phyloP scores from a whole-genome alignment of 2,329 filamentous ascomycete species.

The Samsoniella hepiali region DNA sequence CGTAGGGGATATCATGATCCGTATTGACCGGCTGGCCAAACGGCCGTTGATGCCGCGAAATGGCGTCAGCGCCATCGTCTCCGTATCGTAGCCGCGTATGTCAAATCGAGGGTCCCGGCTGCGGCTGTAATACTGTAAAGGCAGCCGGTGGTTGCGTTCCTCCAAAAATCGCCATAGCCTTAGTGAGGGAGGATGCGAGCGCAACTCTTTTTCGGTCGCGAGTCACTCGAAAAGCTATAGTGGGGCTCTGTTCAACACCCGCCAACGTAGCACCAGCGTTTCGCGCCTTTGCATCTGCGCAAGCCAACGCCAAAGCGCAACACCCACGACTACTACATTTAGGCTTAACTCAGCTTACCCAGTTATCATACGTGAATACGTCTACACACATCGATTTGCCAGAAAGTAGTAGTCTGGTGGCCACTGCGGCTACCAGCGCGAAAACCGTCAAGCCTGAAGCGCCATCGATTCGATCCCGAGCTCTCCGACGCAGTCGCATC shows the following conservation, averaged over 20 bases:
- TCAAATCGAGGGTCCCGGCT: not conserved
- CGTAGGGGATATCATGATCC: conserved; percentile 49
- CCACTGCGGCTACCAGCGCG: conserved; percentile 1
- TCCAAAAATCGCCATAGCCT: not conserved
- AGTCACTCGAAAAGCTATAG: conserved; percentile 13
- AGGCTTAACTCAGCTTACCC: not conserved
- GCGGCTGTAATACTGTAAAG: not conserved
- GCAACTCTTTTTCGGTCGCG: not conserved
- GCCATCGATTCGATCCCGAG: not conserved
- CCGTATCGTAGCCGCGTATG: not conserved
- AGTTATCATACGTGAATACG: not conserved
- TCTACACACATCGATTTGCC: not conserved
- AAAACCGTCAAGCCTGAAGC: not conserved
- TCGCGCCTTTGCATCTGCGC: not conserved
- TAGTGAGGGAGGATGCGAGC: not conserved
- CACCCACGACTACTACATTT: not conserved
- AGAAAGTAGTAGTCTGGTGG: not conserved
- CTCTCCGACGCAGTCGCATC: not conserved
- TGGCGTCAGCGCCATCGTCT: conserved; percentile 4
- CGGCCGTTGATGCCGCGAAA: conserved; percentile 20
- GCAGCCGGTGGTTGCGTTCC: not conserved
- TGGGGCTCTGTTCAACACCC: conserved; percentile 10
- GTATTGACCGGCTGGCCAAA: conserved; percentile 40
- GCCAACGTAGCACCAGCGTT: not conserved
- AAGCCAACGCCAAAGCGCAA: not conserved